phyloP scores from a whole-genome alignment of 2,329 filamentous ascomycete species.

The Nothophaeocryptopus gaeumannii region DNA sequence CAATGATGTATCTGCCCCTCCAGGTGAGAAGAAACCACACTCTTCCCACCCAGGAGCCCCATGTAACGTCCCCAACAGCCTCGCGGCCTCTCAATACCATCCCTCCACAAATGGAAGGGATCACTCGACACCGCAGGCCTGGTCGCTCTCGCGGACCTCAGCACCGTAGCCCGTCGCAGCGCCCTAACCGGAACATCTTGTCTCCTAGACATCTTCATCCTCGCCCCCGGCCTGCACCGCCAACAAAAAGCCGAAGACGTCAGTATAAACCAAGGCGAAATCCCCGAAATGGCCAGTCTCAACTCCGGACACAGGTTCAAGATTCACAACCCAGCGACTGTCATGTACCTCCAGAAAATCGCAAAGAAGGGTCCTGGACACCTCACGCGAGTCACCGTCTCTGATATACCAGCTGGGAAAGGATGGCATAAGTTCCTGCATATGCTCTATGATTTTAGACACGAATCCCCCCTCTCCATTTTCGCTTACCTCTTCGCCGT shows the following conservation, averaged over 20 bases:
- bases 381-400: conserved; percentile 29
- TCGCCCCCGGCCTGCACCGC: conserved; percentile 61
- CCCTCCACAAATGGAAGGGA: too few species aligned
- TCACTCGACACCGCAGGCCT: conserved; percentile 49
- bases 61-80: too few species aligned
- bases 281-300: conserved; percentile 42
- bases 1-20: too few species aligned
- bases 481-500: conserved; percentile 13
- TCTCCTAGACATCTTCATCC: conserved; percentile 56
- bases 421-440: background rate
- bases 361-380: conserved; percentile 25
- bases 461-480: background rate
- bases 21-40: too few species aligned
- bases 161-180: conserved; percentile 56
- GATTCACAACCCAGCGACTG: conserved; percentile 53
- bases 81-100: too few species aligned
- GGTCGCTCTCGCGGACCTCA: conserved; percentile 58
- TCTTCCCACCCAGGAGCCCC: too few species aligned
- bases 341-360: conserved; percentile 46
- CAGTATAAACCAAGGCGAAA: conserved; percentile 38
- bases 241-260: conserved; percentile 57
- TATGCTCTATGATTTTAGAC: background rate
- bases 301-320: conserved; percentile 45
- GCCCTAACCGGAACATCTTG: conserved; percentile 56
- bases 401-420: background rate